Evolutionary conservation across 441 rosid species (phyloP), one percentile per base, ranked within the genome.

Genomic region (Metrosideros polymorpha): DNA sequence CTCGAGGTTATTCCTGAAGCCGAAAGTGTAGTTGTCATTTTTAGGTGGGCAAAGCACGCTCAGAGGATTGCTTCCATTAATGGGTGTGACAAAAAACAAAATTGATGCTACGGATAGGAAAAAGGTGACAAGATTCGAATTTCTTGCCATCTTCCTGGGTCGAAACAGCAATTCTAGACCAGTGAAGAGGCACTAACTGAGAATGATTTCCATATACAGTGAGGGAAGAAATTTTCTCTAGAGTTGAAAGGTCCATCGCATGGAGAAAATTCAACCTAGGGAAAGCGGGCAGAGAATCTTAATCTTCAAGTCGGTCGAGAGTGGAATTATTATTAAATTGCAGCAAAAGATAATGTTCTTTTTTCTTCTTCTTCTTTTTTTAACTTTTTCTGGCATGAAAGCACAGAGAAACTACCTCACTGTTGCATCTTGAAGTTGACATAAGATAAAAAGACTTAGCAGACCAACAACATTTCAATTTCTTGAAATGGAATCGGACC

Each of bases 1-100:
- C 6, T 63, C 77, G 22, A 92, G 91, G 85, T 90, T 90, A 83
- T 86, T n/a, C 42, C 49, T 49, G 91, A 88, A 92, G 87, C 83
- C 85, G 0, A 22, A 13, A 12, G 83, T 18, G 59, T 83, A 87
- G 22, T 9, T 29, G 29, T 1, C 77, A 17, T 53, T 12, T 6
- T 51, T 5, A 12, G 47, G 1, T 5, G 1, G 47, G 79, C 82
- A 71, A 71, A 71, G 9, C 47, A 71, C 1, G 1, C 6, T 0
- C 47, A 22, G 49, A 71, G 17, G 49, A 39, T 6, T 10, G 82
- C 39, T 22, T 39, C 82, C 82, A 22, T 39, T 0, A 39, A 22
- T 71, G 49, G 82, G 49, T 22, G 29, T 6, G n/a, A 71, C 49
- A 39, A 71, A 0, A 71, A 39, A 12, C 49, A 39, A 39, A 22